Conservation (phyloP, 768 basidiomycete genomes). For the Amanita jacksonii region DNA sequence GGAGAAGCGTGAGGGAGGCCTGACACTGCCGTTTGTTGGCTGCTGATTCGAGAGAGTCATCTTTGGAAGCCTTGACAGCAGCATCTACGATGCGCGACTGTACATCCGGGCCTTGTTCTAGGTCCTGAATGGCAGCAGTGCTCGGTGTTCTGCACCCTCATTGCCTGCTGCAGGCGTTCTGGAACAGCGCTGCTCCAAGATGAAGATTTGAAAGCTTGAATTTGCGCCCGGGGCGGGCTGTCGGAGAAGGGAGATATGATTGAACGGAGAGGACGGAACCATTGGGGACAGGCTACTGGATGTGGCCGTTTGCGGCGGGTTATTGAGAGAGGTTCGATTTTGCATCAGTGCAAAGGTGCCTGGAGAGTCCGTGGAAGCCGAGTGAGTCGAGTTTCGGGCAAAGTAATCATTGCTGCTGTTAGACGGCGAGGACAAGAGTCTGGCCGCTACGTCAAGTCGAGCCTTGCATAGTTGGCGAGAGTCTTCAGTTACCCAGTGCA, state of each 20-base stretch:
- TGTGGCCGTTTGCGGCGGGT: slow-evolving; percentile 41
- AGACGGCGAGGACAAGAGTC: too few species aligned
- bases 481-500: too few species aligned
- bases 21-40: not conserved
- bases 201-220: slow-evolving; percentile 72
- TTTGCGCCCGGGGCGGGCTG: slow-evolving; percentile 64
- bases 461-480: too few species aligned
- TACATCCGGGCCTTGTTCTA: slow-evolving; percentile 55
- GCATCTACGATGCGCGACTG: slow-evolving; percentile 60
- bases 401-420: too few species aligned
- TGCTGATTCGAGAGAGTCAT: slow-evolving; percentile 21
- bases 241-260: slow-evolving; percentile 49
- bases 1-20: slow-evolving; percentile 1
- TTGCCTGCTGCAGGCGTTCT: slow-evolving; percentile 58
- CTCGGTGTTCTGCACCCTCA: slow-evolving; percentile 59
- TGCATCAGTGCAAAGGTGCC: too few species aligned
- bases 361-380: too few species aligned
- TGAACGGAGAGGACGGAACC: slow-evolving; percentile 35
- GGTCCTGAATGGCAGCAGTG: slow-evolving; percentile 47
- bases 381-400: too few species aligned
- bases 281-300: slow-evolving; percentile 28
- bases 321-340: slow-evolving; percentile 23
- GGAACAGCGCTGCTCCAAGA: slow-evolving; percentile 57
- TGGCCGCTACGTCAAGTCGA: too few species aligned
- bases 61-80: slow-evolving; percentile 66